Base-by-base conservation (phyloP, 2,329 filamentous ascomycete species). In the Pseudodiploospora longispora region DNA sequence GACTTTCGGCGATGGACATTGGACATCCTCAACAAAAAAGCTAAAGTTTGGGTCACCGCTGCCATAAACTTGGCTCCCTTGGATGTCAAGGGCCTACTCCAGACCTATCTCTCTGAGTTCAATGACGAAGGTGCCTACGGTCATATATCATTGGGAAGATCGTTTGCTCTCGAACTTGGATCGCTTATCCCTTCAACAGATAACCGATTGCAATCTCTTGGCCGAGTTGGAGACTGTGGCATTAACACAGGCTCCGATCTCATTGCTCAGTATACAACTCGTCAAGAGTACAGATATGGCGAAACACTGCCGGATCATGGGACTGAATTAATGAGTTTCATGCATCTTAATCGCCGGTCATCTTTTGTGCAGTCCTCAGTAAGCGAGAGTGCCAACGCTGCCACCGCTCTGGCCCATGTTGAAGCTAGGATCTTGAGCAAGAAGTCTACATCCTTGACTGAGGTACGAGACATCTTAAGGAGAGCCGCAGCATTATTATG, bases 201-300 rank as follows among this genome's bases (percentile, higher is more conserved):
- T 60, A 88, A 94, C 58, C 80, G 88, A 50, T 74, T 98, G 36
- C 82, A 78, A 54, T 90, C 87, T 6, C 81, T 98, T 40, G 87
- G 94, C 52, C 76, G 75, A 32, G 76, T 86, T 50, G 82, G 84
- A 12, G 80, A 83, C 39, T 79, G 80, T 43, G 80, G 80, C 50
- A 83, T 96, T 61, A 95, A 97, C 60, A 89, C 90, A 8, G 89
- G 87, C 1, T 97, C 93, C 3, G 91, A 97, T 60, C 95, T 98
- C 56, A 81, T 98, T 59, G 89, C 93, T 2, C 91, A 98, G 59
- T 98, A 98, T 61, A 97, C 91, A 4, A 94, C 89, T 28, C 85
- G 93, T 33, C 94, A 98, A 61, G 90, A 95, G 59, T 98, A 98
- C 63, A 82, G 90, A 45, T 91, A 91, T 58, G 81, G 88, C 8